Evolutionary conservation across 768 basidiomycete genomes (phyloP).

Genomic region (Baorangia bicolor): DNA sequence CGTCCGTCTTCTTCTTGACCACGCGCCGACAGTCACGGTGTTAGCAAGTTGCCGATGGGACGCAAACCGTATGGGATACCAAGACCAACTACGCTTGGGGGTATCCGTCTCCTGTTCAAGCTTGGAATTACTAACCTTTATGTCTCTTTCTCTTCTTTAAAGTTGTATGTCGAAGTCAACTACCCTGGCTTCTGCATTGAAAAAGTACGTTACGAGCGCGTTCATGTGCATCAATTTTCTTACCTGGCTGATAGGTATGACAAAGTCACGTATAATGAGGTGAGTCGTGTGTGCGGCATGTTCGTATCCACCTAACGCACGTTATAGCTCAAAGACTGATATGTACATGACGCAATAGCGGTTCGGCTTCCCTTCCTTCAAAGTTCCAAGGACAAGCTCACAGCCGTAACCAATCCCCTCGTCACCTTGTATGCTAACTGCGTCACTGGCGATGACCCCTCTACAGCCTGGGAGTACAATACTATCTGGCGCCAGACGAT

Average conservation of each 20-base stretch:
- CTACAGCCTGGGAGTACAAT: constrained; percentile 94
- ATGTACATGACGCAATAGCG: constrained; percentile 72
- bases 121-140: constrained; percentile 83
- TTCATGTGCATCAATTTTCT: background rate
- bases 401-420: constrained; percentile 55
- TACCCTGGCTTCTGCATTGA: constrained; percentile 86
- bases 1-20: constrained; percentile 21
- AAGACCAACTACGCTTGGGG: constrained; percentile 78
- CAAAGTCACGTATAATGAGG: constrained; percentile 81
- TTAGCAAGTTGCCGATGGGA: constrained; percentile 35
- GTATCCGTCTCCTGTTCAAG: constrained; percentile 84
- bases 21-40: constrained; percentile 21
- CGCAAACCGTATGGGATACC: constrained; percentile 72
- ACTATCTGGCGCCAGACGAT: constrained; percentile 98
- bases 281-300: constrained; percentile 19
- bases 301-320: background rate
- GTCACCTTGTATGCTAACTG: constrained; percentile 81
- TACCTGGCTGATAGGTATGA: constrained; percentile 64
- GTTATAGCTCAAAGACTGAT: constrained; percentile 68
- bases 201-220: constrained; percentile 63
- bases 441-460: constrained; percentile 69
- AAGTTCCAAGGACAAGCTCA: constrained; percentile 59
- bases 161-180: constrained; percentile 89
- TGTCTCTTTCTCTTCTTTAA: constrained; percentile 70
- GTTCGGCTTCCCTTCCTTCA: constrained; percentile 64